Evolutionary conservation across 371 early-diverging fungal species (phyloP), one percentile per base, ranked within the genome.

Genomic region (Synchytrium microbalum): DNA sequence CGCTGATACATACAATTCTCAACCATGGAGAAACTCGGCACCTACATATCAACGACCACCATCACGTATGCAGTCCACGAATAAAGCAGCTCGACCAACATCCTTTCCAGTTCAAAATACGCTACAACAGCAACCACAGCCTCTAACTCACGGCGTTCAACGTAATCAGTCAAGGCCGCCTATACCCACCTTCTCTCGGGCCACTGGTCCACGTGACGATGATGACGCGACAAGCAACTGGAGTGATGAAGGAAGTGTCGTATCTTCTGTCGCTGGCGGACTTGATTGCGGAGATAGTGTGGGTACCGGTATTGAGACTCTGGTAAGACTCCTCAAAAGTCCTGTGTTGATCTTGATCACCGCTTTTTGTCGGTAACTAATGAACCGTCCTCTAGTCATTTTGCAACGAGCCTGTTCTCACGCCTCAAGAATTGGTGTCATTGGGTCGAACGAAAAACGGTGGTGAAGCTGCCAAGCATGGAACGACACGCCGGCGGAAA

Each of bases 321-420:
- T 56, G 57, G 57, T 56, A 56, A 10, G 29, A 19, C 19, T 16
- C 19, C 5, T 19, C 32, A 5, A 56, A 10, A 19, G 27, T 19
- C 29, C 16, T 19, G 32, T 28, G 5, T 5, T 38, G 46, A 38
- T 5, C 10, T 38, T 5, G 10, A 10, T 10, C 5, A 38, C 46
- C 5, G 19, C 5, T 10, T 62, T 56, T 25, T 14, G 26, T 5
- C 27, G 1, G 16, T 38, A 25, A 54, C 31, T 32, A 52, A 56
- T 51, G 32, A 55, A 29, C 25, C 1, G 25, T 28, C 25, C 8
- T 29, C 5, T 33, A 75, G 76, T 75, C 75, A 0, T 76, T 79
- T 61, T 75, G 71, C 64, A 72, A 76, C 1, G 79, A 79, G 38
- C 79, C 77, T 1, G 72, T 79, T 5, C 60, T 79, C 56, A 79